phyloP scores from a whole-genome alignment of 768 basidiomycete species.

The Russula virescens region DNA sequence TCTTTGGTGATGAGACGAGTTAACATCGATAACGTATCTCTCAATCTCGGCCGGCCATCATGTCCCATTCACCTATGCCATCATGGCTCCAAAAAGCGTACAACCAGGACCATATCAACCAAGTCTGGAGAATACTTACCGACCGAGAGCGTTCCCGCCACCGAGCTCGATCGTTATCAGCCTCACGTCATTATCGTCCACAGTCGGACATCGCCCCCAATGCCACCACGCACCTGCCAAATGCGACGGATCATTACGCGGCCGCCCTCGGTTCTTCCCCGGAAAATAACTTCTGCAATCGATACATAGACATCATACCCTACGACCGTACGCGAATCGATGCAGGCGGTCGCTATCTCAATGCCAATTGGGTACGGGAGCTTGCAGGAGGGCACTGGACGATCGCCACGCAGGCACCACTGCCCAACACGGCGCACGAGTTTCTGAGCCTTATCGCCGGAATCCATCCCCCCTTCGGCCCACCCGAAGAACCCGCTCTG shows the following conservation, averaged over 20 bases:
- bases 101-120: constrained; percentile 26
- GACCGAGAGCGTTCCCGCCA: constrained; percentile 36
- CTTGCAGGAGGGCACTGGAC: constrained; percentile 67
- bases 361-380: constrained; percentile 84
- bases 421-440: constrained; percentile 61
- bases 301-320: constrained; percentile 67
- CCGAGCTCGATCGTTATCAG: constrained; percentile 30
- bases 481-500: constrained; percentile 23
- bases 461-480: constrained; percentile 39
- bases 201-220: constrained; percentile 25
- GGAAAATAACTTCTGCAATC: constrained; percentile 48
- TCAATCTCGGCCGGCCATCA: constrained; percentile 3
- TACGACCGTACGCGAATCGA: constrained; percentile 78
- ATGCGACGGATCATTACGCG: constrained; percentile 47
- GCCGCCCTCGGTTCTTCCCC: constrained; percentile 43
- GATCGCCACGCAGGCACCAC: constrained; percentile 82
- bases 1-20: constrained; percentile 21
- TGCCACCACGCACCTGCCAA: constrained; percentile 25
- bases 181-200: constrained; percentile 22
- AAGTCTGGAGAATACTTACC: constrained; percentile 34
- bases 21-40: constrained; percentile 5
- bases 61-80: constrained; percentile 15
- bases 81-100: constrained; percentile 30
- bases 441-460: constrained; percentile 61
- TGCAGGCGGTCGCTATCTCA: constrained; percentile 60